phyloP scores from a whole-genome alignment of 2,329 filamentous ascomycete genomes.

The Colletotrichum nymphaeae region DNA sequence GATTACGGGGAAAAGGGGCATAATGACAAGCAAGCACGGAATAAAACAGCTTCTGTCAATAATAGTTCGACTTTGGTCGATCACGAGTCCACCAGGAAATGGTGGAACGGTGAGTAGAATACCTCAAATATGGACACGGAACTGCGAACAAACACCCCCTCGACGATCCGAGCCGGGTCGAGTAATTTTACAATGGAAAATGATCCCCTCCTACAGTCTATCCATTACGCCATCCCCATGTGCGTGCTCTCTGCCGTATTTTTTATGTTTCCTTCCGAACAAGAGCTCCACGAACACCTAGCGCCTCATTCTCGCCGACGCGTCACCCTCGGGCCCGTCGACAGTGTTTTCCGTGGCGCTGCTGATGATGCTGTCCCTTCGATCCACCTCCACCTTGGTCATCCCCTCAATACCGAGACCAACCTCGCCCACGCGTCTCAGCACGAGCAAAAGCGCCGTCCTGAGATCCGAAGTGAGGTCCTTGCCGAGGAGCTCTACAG shows the following conservation, averaged over 20 bases:
- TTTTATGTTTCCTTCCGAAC: not conserved
- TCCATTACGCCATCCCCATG: slow-evolving; percentile 27
- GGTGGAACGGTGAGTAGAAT: not conserved
- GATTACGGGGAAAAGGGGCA: not conserved
- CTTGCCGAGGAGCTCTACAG: slow-evolving; percentile 83
- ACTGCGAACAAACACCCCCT: slow-evolving; percentile 13
- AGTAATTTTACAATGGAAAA: slow-evolving; percentile 29
- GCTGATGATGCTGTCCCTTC: slow-evolving; percentile 56
- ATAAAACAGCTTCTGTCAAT: not conserved
- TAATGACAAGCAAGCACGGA: not conserved
- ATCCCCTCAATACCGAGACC: slow-evolving; percentile 68
- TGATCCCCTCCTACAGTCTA: slow-evolving; percentile 24
- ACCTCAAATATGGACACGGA: slow-evolving; percentile 32
- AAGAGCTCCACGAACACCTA: not conserved
- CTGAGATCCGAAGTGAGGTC: slow-evolving; percentile 86
- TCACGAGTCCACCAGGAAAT: not conserved
- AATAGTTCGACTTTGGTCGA: not conserved
- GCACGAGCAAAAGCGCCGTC: slow-evolving; percentile 78
- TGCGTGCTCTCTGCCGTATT: not conserved
- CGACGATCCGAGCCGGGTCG: slow-evolving; percentile 16
- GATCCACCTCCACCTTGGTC: slow-evolving; percentile 45
- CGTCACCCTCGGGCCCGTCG: slow-evolving; percentile 43
- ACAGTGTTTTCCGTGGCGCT: slow-evolving; percentile 42
- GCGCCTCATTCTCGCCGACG: slow-evolving; percentile 42
- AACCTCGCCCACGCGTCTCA: slow-evolving; percentile 86